Percentiles rank a stretch among this genome's conserved stretches.
Conservation (phyloP, 768 basidiomycete species). For the Harrya chromipes region DNA sequence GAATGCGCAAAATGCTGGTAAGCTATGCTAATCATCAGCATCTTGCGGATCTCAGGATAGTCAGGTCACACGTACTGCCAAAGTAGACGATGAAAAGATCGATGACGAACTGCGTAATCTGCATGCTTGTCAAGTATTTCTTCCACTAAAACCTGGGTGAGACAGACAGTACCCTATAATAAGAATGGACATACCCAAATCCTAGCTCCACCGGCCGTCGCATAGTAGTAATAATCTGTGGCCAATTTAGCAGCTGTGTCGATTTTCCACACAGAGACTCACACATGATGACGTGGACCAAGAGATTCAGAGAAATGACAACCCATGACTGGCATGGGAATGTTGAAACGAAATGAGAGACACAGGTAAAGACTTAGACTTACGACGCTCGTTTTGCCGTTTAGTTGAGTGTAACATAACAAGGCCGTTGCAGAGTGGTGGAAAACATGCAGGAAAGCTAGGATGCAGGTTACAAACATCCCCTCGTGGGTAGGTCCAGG, state of each 20-base stretch:
- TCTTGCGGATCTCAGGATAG: neutral
- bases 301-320: conserved; percentile 85
- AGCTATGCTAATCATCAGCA: conserved; percentile 35
- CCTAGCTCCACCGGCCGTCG: conserved; percentile 92
- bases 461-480: conserved; percentile 3
- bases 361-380: conserved; percentile 30
- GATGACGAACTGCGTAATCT: conserved; percentile 94
- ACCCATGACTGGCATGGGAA: conserved; percentile 80
- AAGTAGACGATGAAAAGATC: conserved; percentile 92
- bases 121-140: conserved; percentile 94
- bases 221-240: conserved; percentile 98
- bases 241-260: neutral
- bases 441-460: conserved; percentile 97
- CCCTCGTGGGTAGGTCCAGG: neutral
- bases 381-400: conserved; percentile 92
- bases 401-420: conserved; percentile 90
- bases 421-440: conserved; percentile 98
- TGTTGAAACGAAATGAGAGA: conserved; percentile 1
- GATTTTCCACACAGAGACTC: conserved; percentile 31
- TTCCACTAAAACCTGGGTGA: conserved; percentile 72
- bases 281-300: conserved; percentile 99
- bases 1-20: conserved; percentile 78
- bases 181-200: conserved; percentile 72
- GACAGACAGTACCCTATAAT: neutral
- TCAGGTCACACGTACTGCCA: conserved; percentile 64